phyloP scores from a whole-genome alignment of 805 yeast species.

The Sugiyamaella mastotermitis region DNA sequence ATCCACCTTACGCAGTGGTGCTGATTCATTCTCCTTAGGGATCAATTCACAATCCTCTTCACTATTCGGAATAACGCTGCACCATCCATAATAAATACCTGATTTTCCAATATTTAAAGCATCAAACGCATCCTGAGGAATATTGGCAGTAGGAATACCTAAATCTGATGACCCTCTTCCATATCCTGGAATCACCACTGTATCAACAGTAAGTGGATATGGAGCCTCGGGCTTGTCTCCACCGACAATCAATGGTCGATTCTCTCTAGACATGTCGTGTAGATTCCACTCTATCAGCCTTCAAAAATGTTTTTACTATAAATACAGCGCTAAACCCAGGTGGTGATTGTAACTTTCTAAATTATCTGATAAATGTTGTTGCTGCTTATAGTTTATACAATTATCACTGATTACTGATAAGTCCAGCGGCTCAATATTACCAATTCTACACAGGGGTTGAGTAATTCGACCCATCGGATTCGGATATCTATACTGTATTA shows the following conservation, averaged over 20 bases:
- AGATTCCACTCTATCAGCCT: too few species aligned
- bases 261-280: slow-evolving; percentile 9
- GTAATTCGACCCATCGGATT: too few species aligned
- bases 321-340: too few species aligned
- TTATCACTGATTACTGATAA: too few species aligned
- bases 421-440: too few species aligned
- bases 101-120: slow-evolving; percentile 39
- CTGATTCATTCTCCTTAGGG: slow-evolving; percentile 16
- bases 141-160: slow-evolving; percentile 94
- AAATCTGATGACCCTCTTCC: slow-evolving; percentile 93
- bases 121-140: slow-evolving; percentile 52
- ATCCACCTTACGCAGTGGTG: slow-evolving; percentile 31
- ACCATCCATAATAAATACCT: slow-evolving; percentile 91
- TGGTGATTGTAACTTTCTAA: too few species aligned
- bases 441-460: too few species aligned
- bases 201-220: slow-evolving; percentile 30
- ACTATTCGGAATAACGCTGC: slow-evolving; percentile 31
- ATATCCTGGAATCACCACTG: slow-evolving; percentile 68
- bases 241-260: slow-evolving; percentile 28
- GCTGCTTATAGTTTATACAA: too few species aligned
- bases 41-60: slow-evolving; percentile 7
- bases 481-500: too few species aligned
- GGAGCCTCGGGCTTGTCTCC: slow-evolving; percentile 30
- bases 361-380: too few species aligned
- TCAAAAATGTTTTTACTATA: too few species aligned